Evolutionary conservation across 345 rosid genomes (phyloP).

Genomic region (Limnanthes douglasii): DNA sequence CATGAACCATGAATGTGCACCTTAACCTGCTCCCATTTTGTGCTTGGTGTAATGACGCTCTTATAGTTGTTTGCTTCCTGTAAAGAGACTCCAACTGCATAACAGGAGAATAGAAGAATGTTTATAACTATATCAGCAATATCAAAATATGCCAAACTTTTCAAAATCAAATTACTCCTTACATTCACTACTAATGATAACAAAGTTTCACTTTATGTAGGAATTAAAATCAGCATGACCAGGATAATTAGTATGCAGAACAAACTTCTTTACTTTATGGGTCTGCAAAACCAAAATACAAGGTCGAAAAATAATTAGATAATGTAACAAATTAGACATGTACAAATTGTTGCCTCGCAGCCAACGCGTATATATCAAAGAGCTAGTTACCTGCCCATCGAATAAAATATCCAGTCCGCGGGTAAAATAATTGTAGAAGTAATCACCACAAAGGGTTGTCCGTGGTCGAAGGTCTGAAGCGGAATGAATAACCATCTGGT

Average conservation of each 20-base stretch:
- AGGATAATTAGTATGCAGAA: conserved; percentile 90
- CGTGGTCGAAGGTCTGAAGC: conserved; percentile 77
- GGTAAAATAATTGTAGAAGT: conserved; percentile 87
- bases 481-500: conserved; percentile 97
- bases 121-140: too few species aligned
- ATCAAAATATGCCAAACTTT: too few species aligned
- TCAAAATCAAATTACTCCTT: too few species aligned
- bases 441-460: conserved; percentile 83
- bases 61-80: conserved; percentile 34
- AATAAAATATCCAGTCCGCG: conserved; percentile 96
- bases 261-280: conserved; percentile 87
- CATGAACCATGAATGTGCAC: too few species aligned
- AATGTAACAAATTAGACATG: conserved; percentile 5
- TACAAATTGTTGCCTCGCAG: too few species aligned
- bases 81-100: conserved; percentile 29
- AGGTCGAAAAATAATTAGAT: conserved; percentile 2
- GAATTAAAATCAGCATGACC: conserved; percentile 98
- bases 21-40: conserved; percentile 97
- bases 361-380: too few species aligned
- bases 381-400: conserved; percentile 84
- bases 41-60: conserved; percentile 58
- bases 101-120: too few species aligned
- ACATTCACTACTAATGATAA: conserved; percentile 36
- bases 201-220: conserved; percentile 86
- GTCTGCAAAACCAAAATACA: conserved; percentile 32